Conservation (phyloP, 495 filamentous ascomycete genomes). For the Pseudoneurospora amorphoporcata region DNA sequence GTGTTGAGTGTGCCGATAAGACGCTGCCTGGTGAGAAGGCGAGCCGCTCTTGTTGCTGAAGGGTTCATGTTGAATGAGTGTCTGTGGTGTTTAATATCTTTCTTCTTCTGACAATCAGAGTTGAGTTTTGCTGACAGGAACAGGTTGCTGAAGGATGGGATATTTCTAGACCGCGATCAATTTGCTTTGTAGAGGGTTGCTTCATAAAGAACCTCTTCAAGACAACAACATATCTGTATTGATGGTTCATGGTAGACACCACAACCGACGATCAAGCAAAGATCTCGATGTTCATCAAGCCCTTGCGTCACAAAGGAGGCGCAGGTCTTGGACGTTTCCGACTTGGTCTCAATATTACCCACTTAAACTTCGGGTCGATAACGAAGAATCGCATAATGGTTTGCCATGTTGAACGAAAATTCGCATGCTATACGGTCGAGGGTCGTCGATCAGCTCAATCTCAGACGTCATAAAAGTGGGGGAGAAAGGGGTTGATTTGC, state of each 20-base stretch:
- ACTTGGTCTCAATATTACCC: not conserved
- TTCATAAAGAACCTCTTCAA: not conserved
- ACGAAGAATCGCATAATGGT: not conserved
- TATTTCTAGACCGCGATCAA: too few species aligned
- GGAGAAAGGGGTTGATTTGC: not conserved
- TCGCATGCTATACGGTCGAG: not conserved
- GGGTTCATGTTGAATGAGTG: not conserved
- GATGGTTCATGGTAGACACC: not conserved
- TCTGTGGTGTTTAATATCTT: not conserved
- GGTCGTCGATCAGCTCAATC: not conserved
- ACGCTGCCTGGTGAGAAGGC: not conserved
- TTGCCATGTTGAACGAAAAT: not conserved
- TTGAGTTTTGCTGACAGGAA: not conserved
- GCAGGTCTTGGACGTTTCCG: not conserved
- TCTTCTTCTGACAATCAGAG: not conserved
- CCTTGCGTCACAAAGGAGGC: not conserved
- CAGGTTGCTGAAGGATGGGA: not conserved
- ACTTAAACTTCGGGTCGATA: not conserved
- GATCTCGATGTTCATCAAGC: not conserved
- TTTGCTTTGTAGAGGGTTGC: not conserved
- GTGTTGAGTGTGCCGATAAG: not conserved
- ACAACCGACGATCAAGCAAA: not conserved
- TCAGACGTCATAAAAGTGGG: not conserved
- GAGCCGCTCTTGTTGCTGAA: not conserved
- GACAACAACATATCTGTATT: not conserved